Percentiles rank a stretch among this genome's conserved stretches.
These are phyloP conservation scores for Solanum dulcamara DNA, from an alignment of 257 asterid genomes.

Conservation along the genomic window DNA sequence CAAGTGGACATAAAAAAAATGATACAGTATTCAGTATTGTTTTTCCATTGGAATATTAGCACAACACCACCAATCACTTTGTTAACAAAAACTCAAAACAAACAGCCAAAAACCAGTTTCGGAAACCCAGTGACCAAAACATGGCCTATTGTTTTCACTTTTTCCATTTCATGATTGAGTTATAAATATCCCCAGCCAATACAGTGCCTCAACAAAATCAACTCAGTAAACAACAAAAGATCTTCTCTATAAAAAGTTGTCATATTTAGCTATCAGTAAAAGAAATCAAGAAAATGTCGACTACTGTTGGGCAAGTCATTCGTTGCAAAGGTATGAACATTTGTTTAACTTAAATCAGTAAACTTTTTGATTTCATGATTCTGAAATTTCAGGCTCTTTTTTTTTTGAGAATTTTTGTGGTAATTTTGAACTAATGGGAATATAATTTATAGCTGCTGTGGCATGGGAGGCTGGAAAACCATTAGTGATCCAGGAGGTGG, in stretches of 20 bases:
- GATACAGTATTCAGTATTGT: not conserved
- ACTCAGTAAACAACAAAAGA: not conserved
- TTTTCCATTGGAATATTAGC: not conserved
- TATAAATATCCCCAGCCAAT: not conserved
- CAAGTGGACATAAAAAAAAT: not conserved
- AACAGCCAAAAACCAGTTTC: not conserved
- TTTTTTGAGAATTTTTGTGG: slow-evolving; percentile 7
- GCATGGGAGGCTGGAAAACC: slow-evolving; percentile 80
- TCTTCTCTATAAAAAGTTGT: not conserved
- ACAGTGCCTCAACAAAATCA: not conserved
- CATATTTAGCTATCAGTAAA: not conserved
- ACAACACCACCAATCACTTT: not conserved
- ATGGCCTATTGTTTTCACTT: not conserved
- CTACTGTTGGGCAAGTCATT: slow-evolving; percentile 45
- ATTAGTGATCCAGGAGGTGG: slow-evolving; percentile 58
- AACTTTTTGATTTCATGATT: not conserved
- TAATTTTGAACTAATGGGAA: not conserved
- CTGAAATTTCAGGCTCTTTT: not conserved
- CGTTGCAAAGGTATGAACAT: slow-evolving; percentile 48
- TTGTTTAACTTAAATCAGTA: not conserved
- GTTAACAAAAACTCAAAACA: not conserved
- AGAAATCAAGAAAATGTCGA: slow-evolving; percentile 24
- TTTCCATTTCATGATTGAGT: too few relatives aligned
- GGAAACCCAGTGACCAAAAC: not conserved
- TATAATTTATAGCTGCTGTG: slow-evolving; percentile 42